Evolutionary conservation across 2,329 filamentous ascomycete species (phyloP).

Genomic region (Fonsecaea nubica): DNA sequence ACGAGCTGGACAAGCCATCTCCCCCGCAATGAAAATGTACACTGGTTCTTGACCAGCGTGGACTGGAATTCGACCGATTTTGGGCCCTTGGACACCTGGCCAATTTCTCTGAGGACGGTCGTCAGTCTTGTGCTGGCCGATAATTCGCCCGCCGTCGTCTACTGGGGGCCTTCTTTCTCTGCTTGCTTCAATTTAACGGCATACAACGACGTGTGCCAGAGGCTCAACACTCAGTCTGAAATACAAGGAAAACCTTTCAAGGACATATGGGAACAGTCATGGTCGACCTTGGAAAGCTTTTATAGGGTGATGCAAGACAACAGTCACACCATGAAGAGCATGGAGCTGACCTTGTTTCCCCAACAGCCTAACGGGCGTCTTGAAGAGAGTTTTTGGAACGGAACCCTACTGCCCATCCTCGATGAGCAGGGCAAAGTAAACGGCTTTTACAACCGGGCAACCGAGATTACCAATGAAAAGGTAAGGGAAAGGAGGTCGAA

Average conservation of each 20-base stretch:
- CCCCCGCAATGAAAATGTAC: slow-evolving; percentile 42
- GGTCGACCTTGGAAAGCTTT: slow-evolving; percentile 22
- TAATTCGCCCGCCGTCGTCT: slow-evolving; percentile 50
- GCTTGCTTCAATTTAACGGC: slow-evolving; percentile 29
- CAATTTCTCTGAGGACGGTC: slow-evolving; percentile 55
- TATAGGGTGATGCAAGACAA: slow-evolving; percentile 18
- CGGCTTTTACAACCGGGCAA: slow-evolving; percentile 57
- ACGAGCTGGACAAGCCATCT: slow-evolving; percentile 28
- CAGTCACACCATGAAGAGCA: slow-evolving; percentile 5
- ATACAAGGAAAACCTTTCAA: slow-evolving; percentile 30
- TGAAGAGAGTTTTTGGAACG: slow-evolving; percentile 59
- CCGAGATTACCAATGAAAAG: slow-evolving; percentile 52
- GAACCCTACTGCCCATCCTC: slow-evolving; percentile 57
- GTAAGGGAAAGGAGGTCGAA: slow-evolving; percentile 54
- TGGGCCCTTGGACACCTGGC: slow-evolving; percentile 57
- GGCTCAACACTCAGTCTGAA: slow-evolving; percentile 6
- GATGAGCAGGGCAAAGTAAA: slow-evolving; percentile 50
- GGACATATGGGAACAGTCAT: slow-evolving; percentile 29
- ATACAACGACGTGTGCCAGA: slow-evolving; percentile 19
- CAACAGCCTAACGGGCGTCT: slow-evolving; percentile 45
- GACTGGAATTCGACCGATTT: slow-evolving; percentile 58
- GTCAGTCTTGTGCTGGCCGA: slow-evolving; percentile 55
- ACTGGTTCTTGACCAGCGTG: slow-evolving; percentile 49
- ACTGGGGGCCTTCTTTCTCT: slow-evolving; percentile 43
- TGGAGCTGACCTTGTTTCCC: slow-evolving; percentile 24